Base-by-base conservation (phyloP, 768 basidiomycete genomes). In the Suillus plorans region DNA sequence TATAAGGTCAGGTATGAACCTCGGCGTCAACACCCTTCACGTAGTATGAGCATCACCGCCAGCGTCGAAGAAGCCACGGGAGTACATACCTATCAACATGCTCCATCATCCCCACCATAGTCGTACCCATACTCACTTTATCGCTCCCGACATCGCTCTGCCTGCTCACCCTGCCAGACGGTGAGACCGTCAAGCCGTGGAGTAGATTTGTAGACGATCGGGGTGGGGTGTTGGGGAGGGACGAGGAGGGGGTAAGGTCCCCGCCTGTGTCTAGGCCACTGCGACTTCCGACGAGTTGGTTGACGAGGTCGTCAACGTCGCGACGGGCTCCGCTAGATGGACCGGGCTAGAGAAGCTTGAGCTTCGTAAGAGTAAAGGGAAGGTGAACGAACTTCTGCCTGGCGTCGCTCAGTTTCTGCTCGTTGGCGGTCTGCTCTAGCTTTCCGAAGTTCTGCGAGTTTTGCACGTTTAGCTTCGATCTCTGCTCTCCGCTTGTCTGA, bases 401-500 rank as follows among this genome's bases (percentile, higher is more conserved):
- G 72, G 9, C 69, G 72, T 61, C 75, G 68, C 55, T 86, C 82
- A 28, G 77, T 78, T 57, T 86, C 87, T 63, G 79, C 81, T 64
- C 80, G 85, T 70, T 88, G 84, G 70, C 90, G 80, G 67, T 91
- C 87, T 42, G 87, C 88, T 53, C 94, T 85, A 6, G 89, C 90
- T 74, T 89, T 85, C 62, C 92, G 83, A 44, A 97, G 82, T 67
- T 94, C 93, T 59, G 88, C 92, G 41, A 98, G 88, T 77, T 94
- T 95, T 13, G 88, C 86, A 67, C 89, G 82, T 79, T 98, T 99
- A 31, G 89, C 92, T 76, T 95, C 94, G 65, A 98, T 91, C 78
- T 97, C 95, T 72, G 89, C 88, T 72, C 92, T 80, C 58, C 94
- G 84, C 77, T 85, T 85, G 70, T 89, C 86, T 62, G 89, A 88